Evolutionary conservation across 108 stramenopile genomes (phyloP).

Genomic region (Skeletonema menzelii): DNA sequence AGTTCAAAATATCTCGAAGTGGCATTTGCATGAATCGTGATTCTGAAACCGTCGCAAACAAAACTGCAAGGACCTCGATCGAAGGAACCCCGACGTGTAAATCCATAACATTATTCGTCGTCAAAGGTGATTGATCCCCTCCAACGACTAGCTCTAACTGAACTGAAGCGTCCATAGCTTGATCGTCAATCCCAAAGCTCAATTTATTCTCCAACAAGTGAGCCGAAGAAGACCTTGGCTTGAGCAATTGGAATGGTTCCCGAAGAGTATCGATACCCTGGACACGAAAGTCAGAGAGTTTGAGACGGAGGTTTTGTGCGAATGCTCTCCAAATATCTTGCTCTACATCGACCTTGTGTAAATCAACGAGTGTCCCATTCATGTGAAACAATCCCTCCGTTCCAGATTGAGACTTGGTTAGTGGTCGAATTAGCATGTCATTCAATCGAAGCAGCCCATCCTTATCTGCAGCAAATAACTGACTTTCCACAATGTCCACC

Average conservation of each 20-base stretch:
- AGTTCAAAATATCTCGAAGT: constrained; percentile 33
- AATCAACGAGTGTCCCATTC: constrained; percentile 37
- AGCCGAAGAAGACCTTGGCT: constrained; percentile 35
- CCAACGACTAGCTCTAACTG: constrained; percentile 31
- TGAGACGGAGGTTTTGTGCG: constrained; percentile 35
- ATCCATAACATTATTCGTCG: constrained; percentile 41
- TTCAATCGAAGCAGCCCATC: constrained; percentile 61
- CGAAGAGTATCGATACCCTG: constrained; percentile 38
- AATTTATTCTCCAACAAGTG: constrained; percentile 39
- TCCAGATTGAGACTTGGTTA: constrained; percentile 65
- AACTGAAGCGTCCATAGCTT: constrained; percentile 23
- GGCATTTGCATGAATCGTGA: constrained; percentile 35
- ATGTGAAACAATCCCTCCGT: constrained; percentile 42
- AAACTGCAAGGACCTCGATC: constrained; percentile 31
- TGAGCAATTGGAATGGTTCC: constrained; percentile 32
- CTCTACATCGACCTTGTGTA: constrained; percentile 28
- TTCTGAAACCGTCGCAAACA: constrained; percentile 38
- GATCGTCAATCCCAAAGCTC: constrained; percentile 28
- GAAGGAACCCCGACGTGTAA: constrained; percentile 27
- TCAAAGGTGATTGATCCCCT: constrained; percentile 29
- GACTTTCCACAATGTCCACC: constrained; percentile 35
- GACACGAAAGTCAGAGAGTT: constrained; percentile 28
- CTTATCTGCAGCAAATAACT: constrained; percentile 53
- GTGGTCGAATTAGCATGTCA: constrained; percentile 53
- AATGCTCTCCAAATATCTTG: constrained; percentile 46